Percentiles rank a stretch among this genome's conserved stretches.
These are phyloP conservation scores for Zygotorulaspora chibaensis DNA, from an alignment of 805 yeast genomes.

Conservation along the genomic window DNA sequence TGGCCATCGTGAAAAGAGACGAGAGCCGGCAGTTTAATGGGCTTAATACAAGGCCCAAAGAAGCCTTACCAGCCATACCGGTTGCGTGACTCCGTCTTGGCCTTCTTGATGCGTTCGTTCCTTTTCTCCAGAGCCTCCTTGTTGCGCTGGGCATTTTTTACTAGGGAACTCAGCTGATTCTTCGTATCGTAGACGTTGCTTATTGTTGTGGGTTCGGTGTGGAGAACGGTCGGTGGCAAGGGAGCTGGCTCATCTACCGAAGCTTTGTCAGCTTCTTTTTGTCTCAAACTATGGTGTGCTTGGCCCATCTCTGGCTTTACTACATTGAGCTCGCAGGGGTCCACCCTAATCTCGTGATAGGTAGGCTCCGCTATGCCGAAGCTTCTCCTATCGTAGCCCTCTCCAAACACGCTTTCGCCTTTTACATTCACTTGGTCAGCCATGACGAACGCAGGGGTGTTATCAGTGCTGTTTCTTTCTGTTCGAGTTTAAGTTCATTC, in stretches of 20 bases:
- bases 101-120: conserved; percentile 15
- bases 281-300: neutral
- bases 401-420: conserved; percentile 1
- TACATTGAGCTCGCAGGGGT: conserved; percentile 1
- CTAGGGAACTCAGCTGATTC: conserved; percentile 21
- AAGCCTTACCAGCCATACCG: conserved; percentile 22
- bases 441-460: neutral
- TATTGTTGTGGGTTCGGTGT: conserved; percentile 7
- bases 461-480: neutral
- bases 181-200: conserved; percentile 16
- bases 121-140: conserved; percentile 16
- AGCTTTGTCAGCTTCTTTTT: neutral
- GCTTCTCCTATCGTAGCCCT: conserved; percentile 8
- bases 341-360: conserved; percentile 1
- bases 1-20: neutral
- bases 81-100: conserved; percentile 15
- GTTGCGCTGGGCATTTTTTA: conserved; percentile 20
- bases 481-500: too few relatives aligned
- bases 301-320: neutral
- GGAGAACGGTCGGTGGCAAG: neutral
- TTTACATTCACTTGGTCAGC: neutral
- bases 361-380: conserved; percentile 3
- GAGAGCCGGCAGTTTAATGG: neutral
- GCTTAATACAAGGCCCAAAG: neutral
- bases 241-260: neutral